Base-by-base conservation (phyloP, 2,329 filamentous ascomycete genomes). In the Blastomyces parvus region DNA sequence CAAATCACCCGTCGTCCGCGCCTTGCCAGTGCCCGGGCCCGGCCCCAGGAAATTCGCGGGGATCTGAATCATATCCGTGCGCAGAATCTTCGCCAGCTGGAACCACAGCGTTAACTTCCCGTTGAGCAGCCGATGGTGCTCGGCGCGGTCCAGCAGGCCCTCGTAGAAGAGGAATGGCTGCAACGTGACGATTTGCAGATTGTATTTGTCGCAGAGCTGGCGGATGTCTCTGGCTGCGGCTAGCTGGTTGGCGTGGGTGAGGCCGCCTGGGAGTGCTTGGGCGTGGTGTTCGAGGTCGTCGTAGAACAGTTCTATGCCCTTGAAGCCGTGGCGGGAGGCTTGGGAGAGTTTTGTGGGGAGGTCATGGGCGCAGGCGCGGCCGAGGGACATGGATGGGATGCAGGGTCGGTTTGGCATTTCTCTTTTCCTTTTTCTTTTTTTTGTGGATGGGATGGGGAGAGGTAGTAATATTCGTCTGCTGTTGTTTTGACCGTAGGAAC, bases 141-240 rank as follows among this genome's bases (percentile, higher is more conserved):
- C 79, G 19, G 74, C 68, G 11, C 87, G 80, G 73, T 91, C 85
- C 6, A 86, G 65, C 0, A 91, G 80, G 0, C 89, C 90, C 67
- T 92, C 90, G 74, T 88, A 91, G 75, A 90, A 84, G 77, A 84
- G 83, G 72, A 93, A 92, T 0, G 90, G 90, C 70, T 91, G 89
- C 0, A 92, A 80, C 65, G 85, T 87, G 67, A 78, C 69, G 57
- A 78, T 74, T 38, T 67, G 67, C 57, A 79, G 65, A 33, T 66
- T 57, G 33, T 73, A 66, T 1, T 68, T 59, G 44, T 67, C 63
- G 64, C 74, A 77, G 53, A 90, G 79, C 0, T 75, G 70, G 33
- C 79, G 79, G 64, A 89, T 82, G 59, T 81, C 75, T 2, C 74
- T 72, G 33, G 88, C 87, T 1, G 87, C 88, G 6, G 77, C 70